Conservation (phyloP, 164 flowering plant genomes). For the Nymphaea thermarum region DNA sequence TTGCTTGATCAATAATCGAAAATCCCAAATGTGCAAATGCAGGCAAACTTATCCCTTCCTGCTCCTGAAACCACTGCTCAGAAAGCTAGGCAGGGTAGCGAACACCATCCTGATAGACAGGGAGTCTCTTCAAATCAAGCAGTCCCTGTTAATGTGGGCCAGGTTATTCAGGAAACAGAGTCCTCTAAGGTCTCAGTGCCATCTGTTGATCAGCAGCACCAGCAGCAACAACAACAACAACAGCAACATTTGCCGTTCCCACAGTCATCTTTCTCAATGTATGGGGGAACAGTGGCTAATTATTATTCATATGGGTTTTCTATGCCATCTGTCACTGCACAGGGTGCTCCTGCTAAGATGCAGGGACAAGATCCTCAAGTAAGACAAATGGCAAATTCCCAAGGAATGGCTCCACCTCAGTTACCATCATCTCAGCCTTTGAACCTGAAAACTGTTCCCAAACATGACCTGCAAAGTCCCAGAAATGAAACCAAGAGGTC, state of each 20-base stretch:
- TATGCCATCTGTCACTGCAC: conserved; percentile 29
- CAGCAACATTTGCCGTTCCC: conserved; percentile 38
- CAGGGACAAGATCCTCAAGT: conserved; percentile 52
- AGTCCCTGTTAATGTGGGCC: conserved; percentile 22
- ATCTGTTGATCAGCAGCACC: conserved; percentile 38
- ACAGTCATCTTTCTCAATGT: conserved; percentile 46
- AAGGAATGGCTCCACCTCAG: conserved; percentile 29
- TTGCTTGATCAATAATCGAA: conserved; percentile 22
- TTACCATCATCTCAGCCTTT: conserved; percentile 29
- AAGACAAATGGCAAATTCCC: conserved; percentile 46
- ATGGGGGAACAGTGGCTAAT: conserved; percentile 38
- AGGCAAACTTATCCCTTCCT: conserved; percentile 1
- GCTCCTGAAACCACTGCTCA: conserved; percentile 5
- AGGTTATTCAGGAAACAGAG: conserved; percentile 36
- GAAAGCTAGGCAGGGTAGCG: conserved; percentile 4
- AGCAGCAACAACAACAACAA: conserved; percentile 18
- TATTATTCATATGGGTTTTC: conserved; percentile 31
- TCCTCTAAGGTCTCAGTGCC: conserved; percentile 24
- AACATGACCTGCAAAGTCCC: conserved; percentile 40
- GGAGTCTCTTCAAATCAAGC: conserved; percentile 29
- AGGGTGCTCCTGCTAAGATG: conserved; percentile 33
- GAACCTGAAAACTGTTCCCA: conserved; percentile 21
- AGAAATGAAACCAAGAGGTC: conserved; percentile 42
- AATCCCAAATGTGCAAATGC: conserved; percentile 5
- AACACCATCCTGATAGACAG: conserved; percentile 28